These are phyloP conservation scores for Teunomyces funiuensis DNA, from an alignment of 805 yeast genomes.

Conservation along the genomic window DNA sequence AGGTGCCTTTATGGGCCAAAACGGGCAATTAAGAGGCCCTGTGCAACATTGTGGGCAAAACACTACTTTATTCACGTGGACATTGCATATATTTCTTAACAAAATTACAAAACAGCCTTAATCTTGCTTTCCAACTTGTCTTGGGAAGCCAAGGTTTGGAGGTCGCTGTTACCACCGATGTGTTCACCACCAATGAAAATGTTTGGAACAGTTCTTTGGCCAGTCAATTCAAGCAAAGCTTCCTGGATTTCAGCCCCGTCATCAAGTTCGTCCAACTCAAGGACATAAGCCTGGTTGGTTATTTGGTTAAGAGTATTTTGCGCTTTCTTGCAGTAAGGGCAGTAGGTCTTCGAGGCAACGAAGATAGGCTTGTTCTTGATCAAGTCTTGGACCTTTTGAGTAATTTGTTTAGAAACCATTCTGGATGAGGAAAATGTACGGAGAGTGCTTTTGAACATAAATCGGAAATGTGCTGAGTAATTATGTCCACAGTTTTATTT, in stretches of 20 bases:
- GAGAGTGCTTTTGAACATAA: conserved; percentile 2
- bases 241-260: conserved; percentile 83
- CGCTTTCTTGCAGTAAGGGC: conserved; percentile 45
- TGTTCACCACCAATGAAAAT: conserved; percentile 88
- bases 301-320: conserved; percentile 44
- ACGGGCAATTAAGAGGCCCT: not conserved
- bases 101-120: conserved; percentile 36
- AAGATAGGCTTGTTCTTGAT: conserved; percentile 68
- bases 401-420: conserved; percentile 61
- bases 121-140: conserved; percentile 55
- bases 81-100: not conserved
- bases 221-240: conserved; percentile 73
- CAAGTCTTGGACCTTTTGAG: conserved; percentile 58
- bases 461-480: not conserved
- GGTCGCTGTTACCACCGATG: conserved; percentile 92
- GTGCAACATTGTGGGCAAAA: no score
- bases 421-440: conserved; percentile 23
- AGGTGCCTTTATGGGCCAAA: not conserved
- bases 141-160: conserved; percentile 64
- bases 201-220: conserved; percentile 93
- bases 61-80: no score
- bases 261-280: conserved; percentile 54
- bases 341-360: conserved; percentile 69
- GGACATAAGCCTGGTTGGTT: conserved; percentile 47
- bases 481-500: no score